These are phyloP conservation scores for Marsdenia floribunda DNA, from an alignment of 257 asterid genomes.

Conservation along the genomic window DNA sequence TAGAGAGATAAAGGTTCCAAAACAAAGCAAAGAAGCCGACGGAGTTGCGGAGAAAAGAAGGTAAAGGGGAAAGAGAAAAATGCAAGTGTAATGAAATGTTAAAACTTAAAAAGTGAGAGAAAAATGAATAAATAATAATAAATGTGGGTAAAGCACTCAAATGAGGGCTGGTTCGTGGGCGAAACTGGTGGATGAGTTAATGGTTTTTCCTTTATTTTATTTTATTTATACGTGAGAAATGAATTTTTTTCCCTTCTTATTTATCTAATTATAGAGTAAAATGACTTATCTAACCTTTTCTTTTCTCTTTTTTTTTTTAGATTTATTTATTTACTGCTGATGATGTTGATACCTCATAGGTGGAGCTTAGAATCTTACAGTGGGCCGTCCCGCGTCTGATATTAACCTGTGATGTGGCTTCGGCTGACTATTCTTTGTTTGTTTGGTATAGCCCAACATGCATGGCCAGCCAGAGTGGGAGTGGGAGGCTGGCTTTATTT, in stretches of 20 bases:
- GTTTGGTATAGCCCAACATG: conserved; percentile 32
- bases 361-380: conserved; percentile 19
- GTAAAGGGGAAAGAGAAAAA: background rate
- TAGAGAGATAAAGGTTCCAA: background rate
- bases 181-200: conserved; percentile 71
- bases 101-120: conserved; percentile 14
- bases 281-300: background rate
- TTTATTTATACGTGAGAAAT: background rate
- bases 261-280: background rate
- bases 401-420: conserved; percentile 21
- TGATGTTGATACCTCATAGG: background rate
- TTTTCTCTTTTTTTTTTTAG: background rate
- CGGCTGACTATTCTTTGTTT: conserved; percentile 37
- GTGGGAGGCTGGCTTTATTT: conserved; percentile 7
- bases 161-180: conserved; percentile 64
- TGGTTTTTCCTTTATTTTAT: conserved; percentile 27
- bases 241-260: background rate
- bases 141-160: conserved; percentile 48
- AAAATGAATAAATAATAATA: background rate
- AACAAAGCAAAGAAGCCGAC: conserved; percentile 3
- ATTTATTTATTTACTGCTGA: too few relatives aligned
- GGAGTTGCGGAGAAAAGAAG: conserved; percentile 17
- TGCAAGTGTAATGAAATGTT: background rate
- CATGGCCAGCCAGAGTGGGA: conserved; percentile 26
- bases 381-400: conserved; percentile 53